Evolutionary conservation across 1,284 basidiomycete species (phyloP), one percentile per base, ranked within the genome.

Genomic region (Taiwanofungus camphoratus): DNA sequence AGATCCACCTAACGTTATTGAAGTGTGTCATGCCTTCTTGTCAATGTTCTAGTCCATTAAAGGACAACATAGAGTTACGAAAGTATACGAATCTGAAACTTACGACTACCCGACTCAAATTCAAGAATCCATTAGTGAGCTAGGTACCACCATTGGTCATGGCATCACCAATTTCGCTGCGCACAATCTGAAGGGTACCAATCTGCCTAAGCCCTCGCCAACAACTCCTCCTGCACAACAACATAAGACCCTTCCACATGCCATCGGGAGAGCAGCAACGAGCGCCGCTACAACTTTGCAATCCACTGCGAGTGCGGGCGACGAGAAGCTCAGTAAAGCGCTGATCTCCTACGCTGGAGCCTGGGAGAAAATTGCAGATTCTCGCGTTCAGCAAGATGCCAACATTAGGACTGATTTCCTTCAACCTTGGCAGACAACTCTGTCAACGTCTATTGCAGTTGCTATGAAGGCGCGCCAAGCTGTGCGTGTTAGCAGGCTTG

Each of bases 161-260:
- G 79, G 80, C 62, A 74, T 96, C 73, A 79, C 83, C 54, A 80
- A 80, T 49, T 88, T 99, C 65, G 95, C 95, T 52, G 79, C 90
- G 54, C 75, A 79, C 64, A 86, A 96, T 74, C 72, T 96, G 67
- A 87, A 95, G 72, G 88, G 88, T 47, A 92, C 91, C 24, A 84
- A 83, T 60, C 74, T 96, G 21, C 92, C 92, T 42, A 75, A 80
- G 12, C 86, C 92, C 11, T 69, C 79, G 4, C 81, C 87, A 16
- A 57, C 77, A 15, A 60, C 81, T 0, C 71, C 77, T 2, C 70
- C 73, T 4, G 65, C 71, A 11, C 58, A 68, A 3, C 79, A 80
- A 56, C 90, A 90, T 71, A 97, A 97, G 79, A 99, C 95, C 2
- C 84, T 99, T 36, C 87, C 93, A 2, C 95, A 98, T 62, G 95